Evolutionary conservation across 768 basidiomycete species (phyloP).

Genomic region (Amylocystis lapponica): DNA sequence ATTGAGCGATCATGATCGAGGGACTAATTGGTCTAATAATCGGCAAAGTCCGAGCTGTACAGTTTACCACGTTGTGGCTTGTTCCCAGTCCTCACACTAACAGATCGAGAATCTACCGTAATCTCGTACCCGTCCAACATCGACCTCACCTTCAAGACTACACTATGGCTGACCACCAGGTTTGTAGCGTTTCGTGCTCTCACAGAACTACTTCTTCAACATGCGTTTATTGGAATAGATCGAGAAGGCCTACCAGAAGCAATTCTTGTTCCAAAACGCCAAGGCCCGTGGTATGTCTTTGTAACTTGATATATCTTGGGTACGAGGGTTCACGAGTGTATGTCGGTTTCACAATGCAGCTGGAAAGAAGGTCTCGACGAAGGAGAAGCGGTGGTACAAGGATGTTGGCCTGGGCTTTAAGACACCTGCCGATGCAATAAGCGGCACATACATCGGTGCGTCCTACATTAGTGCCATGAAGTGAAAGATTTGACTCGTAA

Average conservation of each 20-base stretch:
- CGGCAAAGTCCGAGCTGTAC: constrained; percentile 37
- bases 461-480: constrained; percentile 12
- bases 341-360: constrained; percentile 33
- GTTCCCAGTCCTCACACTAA: constrained; percentile 19
- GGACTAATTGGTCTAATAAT: constrained; percentile 3
- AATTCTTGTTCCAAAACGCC: constrained; percentile 95
- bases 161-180: constrained; percentile 37
- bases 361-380: constrained; percentile 88
- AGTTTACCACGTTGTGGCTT: constrained; percentile 37
- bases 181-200: background rate
- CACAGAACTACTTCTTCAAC: background rate
- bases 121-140: constrained; percentile 13
- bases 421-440: constrained; percentile 93
- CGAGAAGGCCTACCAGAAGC: constrained; percentile 98
- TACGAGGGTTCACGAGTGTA: constrained; percentile 6
- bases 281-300: constrained; percentile 79
- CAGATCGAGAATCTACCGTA: background rate
- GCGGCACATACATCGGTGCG: constrained; percentile 93
- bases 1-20: constrained; percentile 1
- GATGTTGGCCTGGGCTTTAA: constrained; percentile 96
- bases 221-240: constrained; percentile 43
- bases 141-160: constrained; percentile 26
- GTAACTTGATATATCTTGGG: background rate
- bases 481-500: too few relatives aligned
- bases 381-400: constrained; percentile 98